Conservation (phyloP, 78 protist species). For the Tieghemostelium lacteum region DNA sequence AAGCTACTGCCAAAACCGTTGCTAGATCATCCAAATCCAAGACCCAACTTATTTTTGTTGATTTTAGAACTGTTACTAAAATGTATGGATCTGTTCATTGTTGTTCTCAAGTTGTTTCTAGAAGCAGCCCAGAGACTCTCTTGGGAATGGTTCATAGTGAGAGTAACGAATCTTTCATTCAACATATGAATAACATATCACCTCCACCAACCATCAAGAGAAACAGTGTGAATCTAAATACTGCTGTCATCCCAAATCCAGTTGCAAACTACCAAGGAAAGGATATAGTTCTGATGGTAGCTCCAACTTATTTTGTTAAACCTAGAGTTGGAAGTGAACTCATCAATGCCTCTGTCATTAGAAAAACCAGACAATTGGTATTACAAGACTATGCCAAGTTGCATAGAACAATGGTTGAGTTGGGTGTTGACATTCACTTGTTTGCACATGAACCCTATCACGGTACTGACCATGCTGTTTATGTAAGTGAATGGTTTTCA, state of each 20-base stretch:
- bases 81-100: constrained; percentile 96
- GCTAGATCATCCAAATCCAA: constrained; percentile 39
- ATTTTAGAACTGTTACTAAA: constrained; percentile 86
- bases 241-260: neutral
- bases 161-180: neutral
- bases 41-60: constrained; percentile 66
- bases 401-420: constrained; percentile 13
- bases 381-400: constrained; percentile 44
- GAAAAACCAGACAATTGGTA: constrained; percentile 39
- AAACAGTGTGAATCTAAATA: neutral
- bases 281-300: constrained; percentile 54
- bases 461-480: constrained; percentile 65
- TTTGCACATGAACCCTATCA: constrained; percentile 73
- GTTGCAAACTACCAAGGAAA: neutral
- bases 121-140: neutral
- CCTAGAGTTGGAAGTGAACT: constrained; percentile 45
- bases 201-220: neutral
- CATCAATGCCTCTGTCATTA: constrained; percentile 33
- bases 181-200: neutral
- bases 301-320: constrained; percentile 77
- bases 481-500: constrained; percentile 77
- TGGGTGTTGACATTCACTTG: constrained; percentile 51
- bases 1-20: constrained; percentile 81
- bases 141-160: neutral
- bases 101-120: constrained; percentile 86